Evolutionary conservation across 2,329 filamentous ascomycete genomes (phyloP).

Genomic region (Leptographium lundbergii): DNA sequence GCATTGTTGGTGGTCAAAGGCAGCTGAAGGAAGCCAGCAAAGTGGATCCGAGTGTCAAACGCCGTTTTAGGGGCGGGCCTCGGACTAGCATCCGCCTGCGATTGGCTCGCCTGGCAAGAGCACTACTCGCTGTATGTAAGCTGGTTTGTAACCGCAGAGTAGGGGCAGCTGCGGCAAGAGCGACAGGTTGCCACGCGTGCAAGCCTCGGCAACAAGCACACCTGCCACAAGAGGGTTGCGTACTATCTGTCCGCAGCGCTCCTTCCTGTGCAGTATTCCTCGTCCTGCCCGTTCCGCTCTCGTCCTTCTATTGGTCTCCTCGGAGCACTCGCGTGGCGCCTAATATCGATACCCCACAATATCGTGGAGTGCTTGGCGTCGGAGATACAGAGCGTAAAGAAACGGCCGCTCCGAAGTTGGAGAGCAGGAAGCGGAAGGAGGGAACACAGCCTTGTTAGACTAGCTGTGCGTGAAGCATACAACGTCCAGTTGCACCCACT

Average conservation of each 20-base stretch:
- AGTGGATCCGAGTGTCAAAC: neutral
- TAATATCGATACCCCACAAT: too few relatives aligned
- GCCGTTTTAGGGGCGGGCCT: neutral
- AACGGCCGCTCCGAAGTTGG: neutral
- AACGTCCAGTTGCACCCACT: neutral
- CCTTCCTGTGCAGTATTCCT: too few relatives aligned
- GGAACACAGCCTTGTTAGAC: neutral
- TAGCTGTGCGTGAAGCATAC: neutral
- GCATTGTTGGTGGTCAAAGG: neutral
- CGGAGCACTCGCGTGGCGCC: neutral
- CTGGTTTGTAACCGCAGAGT: neutral
- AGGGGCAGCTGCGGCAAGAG: neutral
- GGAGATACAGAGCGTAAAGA: neutral
- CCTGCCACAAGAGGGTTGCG: neutral
- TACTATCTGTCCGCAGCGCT: too few relatives aligned
- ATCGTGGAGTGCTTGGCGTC: neutral
- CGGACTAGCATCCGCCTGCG: neutral
- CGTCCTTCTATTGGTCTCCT: too few relatives aligned
- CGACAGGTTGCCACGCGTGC: neutral
- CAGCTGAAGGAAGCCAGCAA: conserved; percentile 1
- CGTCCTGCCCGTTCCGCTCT: too few relatives aligned
- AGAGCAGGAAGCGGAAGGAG: neutral
- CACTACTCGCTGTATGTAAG: too few relatives aligned
- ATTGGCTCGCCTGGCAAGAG: neutral
- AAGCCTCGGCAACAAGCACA: neutral